Evolutionary conservation across 2,329 filamentous ascomycete genomes (phyloP), one percentile per base, ranked within the genome.

Genomic region (Penicillium sp.): DNA sequence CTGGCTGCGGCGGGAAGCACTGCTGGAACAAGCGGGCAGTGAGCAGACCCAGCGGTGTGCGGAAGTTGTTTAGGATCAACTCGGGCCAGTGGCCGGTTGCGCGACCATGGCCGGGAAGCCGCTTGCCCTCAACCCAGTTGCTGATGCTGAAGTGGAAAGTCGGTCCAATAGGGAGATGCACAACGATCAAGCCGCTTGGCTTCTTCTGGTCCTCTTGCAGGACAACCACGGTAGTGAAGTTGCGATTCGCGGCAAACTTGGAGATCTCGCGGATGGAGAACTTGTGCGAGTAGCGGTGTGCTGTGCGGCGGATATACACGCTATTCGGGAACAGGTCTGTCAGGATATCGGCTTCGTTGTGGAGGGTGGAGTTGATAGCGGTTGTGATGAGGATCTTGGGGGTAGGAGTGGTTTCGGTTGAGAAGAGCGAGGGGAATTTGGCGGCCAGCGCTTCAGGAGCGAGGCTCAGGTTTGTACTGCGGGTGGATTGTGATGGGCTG

Each of bases 381-480:
- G 95, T 98, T 0, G 95, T 99, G 73, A 99, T 86, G 42, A 99
- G 88, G 66, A 98, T 88, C 79, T 97, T 96, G 56, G 95, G 93
- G 62, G 80, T 79, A 59, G 82, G 85, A 53, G 83, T 86, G 37
- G 83, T 72, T 64, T 80, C 76, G 15, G 72, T 69, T 33, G 86
- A 69, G 79, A 88, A 89, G 26, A 89, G 81, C 7, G 80, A 78
- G 3, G 85, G 87, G 71, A 88, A 89, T 75, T 86, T 87, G 47
- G 84, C 80, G 44, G 85, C 82, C 24, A 89, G 81, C 22, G 84
- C 84, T 69, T 88, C 86, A 3, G 87, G 86, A 0, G 85, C 85
- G 12, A 88, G 79, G 64, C 84, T 83, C 26, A 89, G 77, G 68
- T 88, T 87, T 13, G 86, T 88, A 50, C 82, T 84, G 65, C 81